Evolutionary conservation across 2,329 filamentous ascomycete genomes (phyloP).

Genomic region (Aureobasidium vineae): DNA sequence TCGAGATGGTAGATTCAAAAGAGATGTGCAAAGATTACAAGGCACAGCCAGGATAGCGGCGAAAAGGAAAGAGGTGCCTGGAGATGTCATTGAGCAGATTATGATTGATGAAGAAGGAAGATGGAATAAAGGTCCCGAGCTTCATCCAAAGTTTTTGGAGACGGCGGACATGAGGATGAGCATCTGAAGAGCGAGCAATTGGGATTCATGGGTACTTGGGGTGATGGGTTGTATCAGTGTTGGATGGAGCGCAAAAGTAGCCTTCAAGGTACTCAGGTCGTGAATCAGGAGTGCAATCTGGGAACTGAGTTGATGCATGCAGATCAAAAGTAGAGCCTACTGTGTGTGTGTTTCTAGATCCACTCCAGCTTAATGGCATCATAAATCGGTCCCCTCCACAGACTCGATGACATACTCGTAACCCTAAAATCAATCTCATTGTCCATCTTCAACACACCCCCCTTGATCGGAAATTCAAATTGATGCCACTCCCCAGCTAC

Average conservation of each 20-base stretch:
- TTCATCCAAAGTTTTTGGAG: neutral
- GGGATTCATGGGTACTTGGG: neutral
- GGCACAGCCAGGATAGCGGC: neutral
- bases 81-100: neutral
- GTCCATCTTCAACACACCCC: conserved; percentile 34
- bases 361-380: conserved; percentile 45
- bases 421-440: conserved; percentile 44
- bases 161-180: neutral
- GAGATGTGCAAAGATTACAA: neutral
- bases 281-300: no score
- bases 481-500: conserved; percentile 51
- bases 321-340: neutral
- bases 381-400: conserved; percentile 47
- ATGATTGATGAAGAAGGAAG: neutral
- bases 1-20: neutral
- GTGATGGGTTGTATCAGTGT: no score
- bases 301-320: no score
- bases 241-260: no score
- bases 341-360: neutral
- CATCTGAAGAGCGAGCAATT: neutral
- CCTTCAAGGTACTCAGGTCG: no score
- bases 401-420: conserved; percentile 34
- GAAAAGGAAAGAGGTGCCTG: neutral
- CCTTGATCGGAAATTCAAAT: conserved; percentile 43
- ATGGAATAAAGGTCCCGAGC: neutral